Conservation (phyloP, 768 basidiomycete genomes). For the Tephrocybe sp. region DNA sequence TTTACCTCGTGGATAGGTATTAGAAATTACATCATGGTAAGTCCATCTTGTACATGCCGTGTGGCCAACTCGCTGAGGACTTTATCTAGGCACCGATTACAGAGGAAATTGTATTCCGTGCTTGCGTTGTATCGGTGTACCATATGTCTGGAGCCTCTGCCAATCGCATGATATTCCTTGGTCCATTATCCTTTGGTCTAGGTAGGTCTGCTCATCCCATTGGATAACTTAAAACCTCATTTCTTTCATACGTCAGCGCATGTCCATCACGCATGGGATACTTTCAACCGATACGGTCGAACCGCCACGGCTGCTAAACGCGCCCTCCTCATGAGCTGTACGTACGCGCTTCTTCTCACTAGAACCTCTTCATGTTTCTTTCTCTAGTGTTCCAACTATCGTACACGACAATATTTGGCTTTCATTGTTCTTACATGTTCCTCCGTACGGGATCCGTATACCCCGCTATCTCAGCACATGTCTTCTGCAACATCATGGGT, state of each 20-base stretch:
- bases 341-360: conserved; percentile 18
- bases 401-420: conserved; percentile 94
- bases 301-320: conserved; percentile 59
- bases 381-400: conserved; percentile 75
- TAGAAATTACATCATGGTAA: conserved; percentile 63
- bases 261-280: conserved; percentile 89
- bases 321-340: conserved; percentile 57
- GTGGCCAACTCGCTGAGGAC: neutral
- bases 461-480: conserved; percentile 75
- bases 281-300: conserved; percentile 71
- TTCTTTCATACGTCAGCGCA: conserved; percentile 58
- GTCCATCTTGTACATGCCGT: conserved; percentile 10
- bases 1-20: conserved; percentile 56
- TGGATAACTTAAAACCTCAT: neutral
- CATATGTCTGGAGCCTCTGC: conserved; percentile 58
- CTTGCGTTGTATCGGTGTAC: conserved; percentile 76
- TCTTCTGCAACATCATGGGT: conserved; percentile 96
- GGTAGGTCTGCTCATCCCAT: conserved; percentile 44
- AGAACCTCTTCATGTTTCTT: neutral
- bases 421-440: conserved; percentile 82
- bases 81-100: conserved; percentile 78
- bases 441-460: conserved; percentile 81
- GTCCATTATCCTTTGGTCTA: conserved; percentile 85
- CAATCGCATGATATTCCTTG: conserved; percentile 66
- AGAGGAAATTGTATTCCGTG: conserved; percentile 90